Evolutionary conservation across 495 filamentous ascomycete species (phyloP), one percentile per base, ranked within the genome.

Genomic region (Aspergillus panamensis): DNA sequence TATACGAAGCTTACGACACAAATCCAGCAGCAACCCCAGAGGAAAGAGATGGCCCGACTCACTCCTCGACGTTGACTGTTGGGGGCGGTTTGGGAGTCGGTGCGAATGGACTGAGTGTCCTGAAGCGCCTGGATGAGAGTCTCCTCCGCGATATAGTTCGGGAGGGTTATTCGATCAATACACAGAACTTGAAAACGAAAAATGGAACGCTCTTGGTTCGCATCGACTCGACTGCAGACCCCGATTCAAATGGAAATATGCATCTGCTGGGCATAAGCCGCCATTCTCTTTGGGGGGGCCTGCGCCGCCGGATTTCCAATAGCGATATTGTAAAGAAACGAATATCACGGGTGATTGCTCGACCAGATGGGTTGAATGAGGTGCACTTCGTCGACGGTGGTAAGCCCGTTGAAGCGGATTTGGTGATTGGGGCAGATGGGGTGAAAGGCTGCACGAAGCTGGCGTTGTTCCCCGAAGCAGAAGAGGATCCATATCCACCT

Each of bases 361-460:
- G 58, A 1, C 12, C 55, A 13, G 45, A 59, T 37, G 62, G 60
- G 3, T 58, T 45, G 29, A 67, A 73, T 29, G 13, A 52, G 12
- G 42, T 75, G 14, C 44, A 57, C 8, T 77, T 79, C 45, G 61
- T 53, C 0, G 73, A 75, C 53, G 70, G 53, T 5, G 69, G 66
- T 47, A 9, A 53, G 0, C 62, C 65, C 4, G 73, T 75, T 4
- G 66, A 74, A 14, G 79, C 73, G 0, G 81, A 81, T 69, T 53
- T 88, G 56, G 72, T 85, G 2, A 74, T 87, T 61, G 84, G 81
- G n/a, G 81, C 82, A 0, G 84, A 87, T 68, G 85, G 85, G 1
- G 70, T 85, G 5, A 77, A 75, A 65, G 83, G 82, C 47, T 68
- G 68, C 0, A 74, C 77, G 1, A 73, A 79, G 51, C 72, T 61